Percentiles rank a stretch among this genome's conserved stretches.
Conservation (phyloP, 83 land plant species). For the Picea mariana region DNA sequence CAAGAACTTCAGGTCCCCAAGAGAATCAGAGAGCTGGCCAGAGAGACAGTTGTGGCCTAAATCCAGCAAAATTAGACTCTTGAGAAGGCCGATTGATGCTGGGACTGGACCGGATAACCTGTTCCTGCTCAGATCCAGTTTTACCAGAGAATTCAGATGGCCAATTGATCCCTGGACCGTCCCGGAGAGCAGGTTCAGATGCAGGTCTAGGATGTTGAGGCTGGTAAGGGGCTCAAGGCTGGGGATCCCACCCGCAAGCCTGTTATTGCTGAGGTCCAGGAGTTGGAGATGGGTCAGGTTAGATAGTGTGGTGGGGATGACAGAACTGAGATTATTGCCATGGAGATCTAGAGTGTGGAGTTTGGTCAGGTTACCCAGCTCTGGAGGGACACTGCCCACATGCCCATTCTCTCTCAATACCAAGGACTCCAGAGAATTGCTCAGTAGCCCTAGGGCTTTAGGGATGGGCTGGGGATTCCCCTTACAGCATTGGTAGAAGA, state of each 20-base stretch:
- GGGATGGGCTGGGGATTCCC: conserved; percentile 74
- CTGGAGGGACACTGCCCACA: conserved; percentile 64
- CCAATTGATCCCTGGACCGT: conserved; percentile 44
- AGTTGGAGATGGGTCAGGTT: conserved; percentile 39
- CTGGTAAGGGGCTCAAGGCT: conserved; percentile 22
- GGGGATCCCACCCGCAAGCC: conserved; percentile 51
- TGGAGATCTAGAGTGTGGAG: conserved; percentile 71
- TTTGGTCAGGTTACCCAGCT: conserved; percentile 56
- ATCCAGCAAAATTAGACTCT: conserved; percentile 54
- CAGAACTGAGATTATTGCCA: conserved; percentile 47
- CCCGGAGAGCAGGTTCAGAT: conserved; percentile 59
- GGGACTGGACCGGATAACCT: conserved; percentile 64
- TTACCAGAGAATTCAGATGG: conserved; percentile 37
- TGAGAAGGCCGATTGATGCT: conserved; percentile 27
- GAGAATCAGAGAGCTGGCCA: conserved; percentile 48
- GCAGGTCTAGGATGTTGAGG: conserved; percentile 61
- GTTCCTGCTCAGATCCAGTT: conserved; percentile 67
- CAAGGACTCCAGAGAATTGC: conserved; percentile 46
- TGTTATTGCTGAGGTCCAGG: conserved; percentile 74
- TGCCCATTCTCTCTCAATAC: conserved; percentile 81
- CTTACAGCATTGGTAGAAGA: conserved; percentile 80
- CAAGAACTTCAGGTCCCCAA: conserved; percentile 39
- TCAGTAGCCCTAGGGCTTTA: conserved; percentile 56
- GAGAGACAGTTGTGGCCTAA: conserved; percentile 62
- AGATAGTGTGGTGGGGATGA: conserved; percentile 49